Evolutionary conservation across 2,329 filamentous ascomycete species (phyloP).

Genomic region (Alternaria sp.): DNA sequence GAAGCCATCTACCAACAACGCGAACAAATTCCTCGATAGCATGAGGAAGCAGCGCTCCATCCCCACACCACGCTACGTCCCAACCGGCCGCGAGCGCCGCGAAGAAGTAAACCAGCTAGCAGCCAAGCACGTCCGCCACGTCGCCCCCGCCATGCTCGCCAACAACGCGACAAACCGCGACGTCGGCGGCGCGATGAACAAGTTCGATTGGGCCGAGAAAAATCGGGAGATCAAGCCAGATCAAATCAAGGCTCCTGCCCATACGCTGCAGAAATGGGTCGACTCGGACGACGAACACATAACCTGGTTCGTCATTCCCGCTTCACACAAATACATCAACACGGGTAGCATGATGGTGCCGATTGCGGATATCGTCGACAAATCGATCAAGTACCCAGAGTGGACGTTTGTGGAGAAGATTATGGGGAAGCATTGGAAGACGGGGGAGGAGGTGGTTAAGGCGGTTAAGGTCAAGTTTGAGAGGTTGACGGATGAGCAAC

Average conservation of each 20-base stretch:
- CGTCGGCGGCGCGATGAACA: not conserved
- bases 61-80: not conserved
- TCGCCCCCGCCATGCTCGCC: not conserved
- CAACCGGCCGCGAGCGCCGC: not conserved
- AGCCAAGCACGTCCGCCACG: not conserved
- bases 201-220: not conserved
- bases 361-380: not conserved
- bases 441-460: not conserved
- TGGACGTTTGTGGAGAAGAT: not conserved
- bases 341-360: not conserved
- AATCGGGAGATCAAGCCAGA: not conserved
- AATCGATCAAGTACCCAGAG: not conserved
- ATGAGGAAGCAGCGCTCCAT: not conserved
- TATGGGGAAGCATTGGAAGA: not conserved
- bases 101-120: not conserved
- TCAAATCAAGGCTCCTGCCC: not conserved
- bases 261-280: not conserved
- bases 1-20: not conserved
- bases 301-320: not conserved
- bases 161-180: not conserved
- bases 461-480: not conserved
- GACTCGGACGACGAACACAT: not conserved
- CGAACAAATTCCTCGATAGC: not conserved
- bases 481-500: not conserved
- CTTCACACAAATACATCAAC: not conserved